Conservation (phyloP, 352 stramenopile genomes). For the Globisporangium spinosum region DNA sequence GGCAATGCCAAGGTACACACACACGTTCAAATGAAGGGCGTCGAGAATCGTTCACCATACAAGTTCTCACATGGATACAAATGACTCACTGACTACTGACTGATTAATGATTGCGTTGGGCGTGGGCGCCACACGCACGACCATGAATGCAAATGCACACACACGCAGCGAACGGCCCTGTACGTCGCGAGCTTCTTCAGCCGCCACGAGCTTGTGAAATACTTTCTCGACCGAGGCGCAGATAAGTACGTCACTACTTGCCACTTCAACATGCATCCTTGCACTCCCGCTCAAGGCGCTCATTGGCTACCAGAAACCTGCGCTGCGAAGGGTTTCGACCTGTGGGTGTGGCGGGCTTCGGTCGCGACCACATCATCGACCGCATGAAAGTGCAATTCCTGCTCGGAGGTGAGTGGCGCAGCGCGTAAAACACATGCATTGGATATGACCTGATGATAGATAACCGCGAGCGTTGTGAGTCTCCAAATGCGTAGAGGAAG, state of each 20-base stretch:
- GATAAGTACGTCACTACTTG: conserved; percentile 38
- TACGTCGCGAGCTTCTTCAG: conserved; percentile 72
- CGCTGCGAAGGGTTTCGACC: conserved; percentile 39
- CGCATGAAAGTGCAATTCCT: conserved; percentile 66
- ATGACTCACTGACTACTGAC: not conserved
- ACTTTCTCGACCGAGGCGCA: conserved; percentile 49
- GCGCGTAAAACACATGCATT: not conserved
- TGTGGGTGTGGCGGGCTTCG: conserved; percentile 46
- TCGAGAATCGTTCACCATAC: not conserved
- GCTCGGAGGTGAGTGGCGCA: conserved; percentile 37
- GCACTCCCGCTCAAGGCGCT: not conserved
- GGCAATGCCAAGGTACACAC: too few species aligned
- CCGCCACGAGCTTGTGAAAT: conserved; percentile 40
- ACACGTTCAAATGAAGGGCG: too few species aligned
- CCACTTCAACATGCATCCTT: not conserved
- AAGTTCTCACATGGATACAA: not conserved
- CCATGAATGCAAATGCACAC: not conserved
- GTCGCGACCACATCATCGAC: conserved; percentile 34
- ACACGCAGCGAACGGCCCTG: conserved; percentile 44
- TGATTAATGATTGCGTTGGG: not conserved
- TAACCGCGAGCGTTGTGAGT: too few species aligned
- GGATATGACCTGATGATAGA: too few species aligned
- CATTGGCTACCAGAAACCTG: conserved; percentile 32
- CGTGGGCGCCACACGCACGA: not conserved
- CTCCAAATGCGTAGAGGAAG: conserved; percentile 4